Evolutionary conservation across 768 basidiomycete genomes (phyloP), one percentile per base, ranked within the genome.

Genomic region (Tephrocybe sp.): DNA sequence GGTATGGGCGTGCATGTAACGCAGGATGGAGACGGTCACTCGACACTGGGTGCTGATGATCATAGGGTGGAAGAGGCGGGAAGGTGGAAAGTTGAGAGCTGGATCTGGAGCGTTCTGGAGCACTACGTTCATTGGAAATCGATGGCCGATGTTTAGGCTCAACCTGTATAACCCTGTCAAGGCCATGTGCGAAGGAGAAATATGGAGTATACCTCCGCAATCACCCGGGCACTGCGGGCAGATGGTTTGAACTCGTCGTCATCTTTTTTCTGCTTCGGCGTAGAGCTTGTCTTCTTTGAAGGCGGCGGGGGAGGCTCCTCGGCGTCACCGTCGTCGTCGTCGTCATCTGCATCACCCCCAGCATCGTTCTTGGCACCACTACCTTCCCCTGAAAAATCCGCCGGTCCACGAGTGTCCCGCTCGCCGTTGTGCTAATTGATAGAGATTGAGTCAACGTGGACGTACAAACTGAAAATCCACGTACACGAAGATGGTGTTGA

Each of bases 401-500:
- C 50, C 0, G 71, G 70, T 2, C 64, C 67, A 44, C 64, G 64
- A 13, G 64, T 57, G 50, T 73, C 71, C 42, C 61, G 61, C 37
- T 73, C 71, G 37, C 71, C 71, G 36, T 65, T 65, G 48, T 63
- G 61, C 67, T 70, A 58, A n/a, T n/a, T 48, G 15, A 23, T 43
- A 41, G 27, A 23, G 24, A 34, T 49, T 54, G 27, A 47, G 25
- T 43, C 33, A 22, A 36, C n/a, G 41, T 10, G 13, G 5, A 8
- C n/a, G 10, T 6, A 19, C 29, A 44, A 21, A 36, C 13, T 5
- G 21, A 16, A 23, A 3, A n/a, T 15, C 8, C 19, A 60, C 67
- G 31, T 52, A 73, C 70, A 25, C 77, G 68, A 33, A 79, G 55
- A 61, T 86, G 83, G 44, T 82, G 76, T 54, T 82, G 73, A 19